A percentile compares a stretch with the other conserved stretches of the same genome.
These are phyloP conservation scores for Pezicula rhizophila DNA, from an alignment of 2,329 filamentous ascomycete species.

Conservation along the genomic window DNA sequence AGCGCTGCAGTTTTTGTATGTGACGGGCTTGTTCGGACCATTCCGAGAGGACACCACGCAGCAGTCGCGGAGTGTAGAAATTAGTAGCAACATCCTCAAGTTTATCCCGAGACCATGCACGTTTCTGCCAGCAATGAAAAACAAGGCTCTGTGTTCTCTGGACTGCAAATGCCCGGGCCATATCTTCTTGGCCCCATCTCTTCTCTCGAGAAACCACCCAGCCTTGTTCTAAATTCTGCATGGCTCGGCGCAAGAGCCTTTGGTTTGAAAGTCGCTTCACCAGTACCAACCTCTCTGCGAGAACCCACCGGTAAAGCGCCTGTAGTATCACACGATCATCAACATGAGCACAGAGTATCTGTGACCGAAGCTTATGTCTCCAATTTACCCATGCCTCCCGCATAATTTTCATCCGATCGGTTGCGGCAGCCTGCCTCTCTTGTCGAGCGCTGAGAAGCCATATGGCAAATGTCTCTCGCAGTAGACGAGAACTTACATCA, in stretches of 20 bases:
- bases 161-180: conserved; percentile 16
- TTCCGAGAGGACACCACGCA: conserved; percentile 10
- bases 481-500: conserved; percentile 37
- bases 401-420: conserved; percentile 46
- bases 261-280: conserved; percentile 30
- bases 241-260: conserved; percentile 31
- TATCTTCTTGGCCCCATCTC: conserved; percentile 17
- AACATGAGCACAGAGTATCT: conserved; percentile 44
- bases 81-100: conserved; percentile 16
- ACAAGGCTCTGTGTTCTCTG: conserved; percentile 17
- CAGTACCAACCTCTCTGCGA: conserved; percentile 37
- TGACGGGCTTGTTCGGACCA: conserved; percentile 19
- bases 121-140: conserved; percentile 19
- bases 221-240: conserved; percentile 34
- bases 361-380: conserved; percentile 54
- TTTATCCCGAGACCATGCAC: conserved; percentile 12
- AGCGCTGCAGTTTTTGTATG: conserved; percentile 15
- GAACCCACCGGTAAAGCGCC: conserved; percentile 54
- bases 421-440: conserved; percentile 39
- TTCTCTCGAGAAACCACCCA: conserved; percentile 24
- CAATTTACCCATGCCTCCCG: conserved; percentile 53
- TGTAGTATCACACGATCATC: conserved; percentile 50
- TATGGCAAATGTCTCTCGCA: conserved; percentile 38
- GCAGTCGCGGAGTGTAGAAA: conserved; percentile 14
- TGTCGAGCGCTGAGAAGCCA: conserved; percentile 43